Base-by-base conservation (phyloP, 2,329 filamentous ascomycete species). In the Didymella arachidicola region DNA sequence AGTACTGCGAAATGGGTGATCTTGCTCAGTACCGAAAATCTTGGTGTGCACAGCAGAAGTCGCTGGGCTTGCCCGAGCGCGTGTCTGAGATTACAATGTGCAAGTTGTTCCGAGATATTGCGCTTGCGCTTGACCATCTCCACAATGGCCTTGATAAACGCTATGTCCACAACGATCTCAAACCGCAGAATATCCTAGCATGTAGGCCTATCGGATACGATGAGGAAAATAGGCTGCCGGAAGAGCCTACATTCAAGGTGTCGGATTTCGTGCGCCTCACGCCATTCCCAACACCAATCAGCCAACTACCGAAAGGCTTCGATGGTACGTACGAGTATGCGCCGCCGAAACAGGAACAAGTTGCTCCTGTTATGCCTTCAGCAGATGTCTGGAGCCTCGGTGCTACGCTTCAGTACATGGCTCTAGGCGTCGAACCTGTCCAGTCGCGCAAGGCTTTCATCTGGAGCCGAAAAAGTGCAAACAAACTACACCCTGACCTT, bases 91-190 rank as follows among this genome's bases (percentile, higher is more conserved):
- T 61, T 1, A 70, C 70, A 0, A 44, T 75, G 10, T 72, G 69
- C 65, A 75, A 73, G 49, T 34, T 71, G 10, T 53, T 72, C 12
- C 47, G 45, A 4, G 71, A 74, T 25, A 60, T 72, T 52, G 48
- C 45, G n/a, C 57, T 69, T 7, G 72, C 49, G 2, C 49, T 73
- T 0, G 41, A 70, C 25, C 62, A 59, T 39, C 18, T 75, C 2
- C 71, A 73, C 27, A 65, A 68, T 27, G 11, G 49, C 10, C 39
- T 62, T 26, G 36, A 45, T 14, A 29, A 25, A 1, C 41, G 57
- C 7, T 63, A 97, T 55, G 80, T 97, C 36, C 95, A 98, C 72
- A 93, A 93, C 30, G 95, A 98, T 72, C 81, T 98, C 67, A 98
- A 98, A 79, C 88, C 90, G 0, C 93, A n/a, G 39, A 54, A 54